Conservation (phyloP, 2,329 filamentous ascomycete species). For the Hypoxylon sp. region DNA sequence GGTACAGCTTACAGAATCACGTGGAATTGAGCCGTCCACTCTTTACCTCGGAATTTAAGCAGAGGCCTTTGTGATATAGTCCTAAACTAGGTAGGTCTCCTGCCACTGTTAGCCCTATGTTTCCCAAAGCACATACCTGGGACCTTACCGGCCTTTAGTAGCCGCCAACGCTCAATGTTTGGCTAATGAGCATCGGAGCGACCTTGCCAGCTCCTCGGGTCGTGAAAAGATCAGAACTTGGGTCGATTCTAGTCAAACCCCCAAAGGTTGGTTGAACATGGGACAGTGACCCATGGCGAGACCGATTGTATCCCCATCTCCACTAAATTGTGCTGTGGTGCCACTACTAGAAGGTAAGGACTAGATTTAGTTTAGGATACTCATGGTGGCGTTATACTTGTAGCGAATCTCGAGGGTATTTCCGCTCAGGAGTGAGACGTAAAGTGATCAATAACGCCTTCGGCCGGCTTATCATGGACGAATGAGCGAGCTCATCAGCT, state of each 20-base stretch:
- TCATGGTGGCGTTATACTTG: conserved; percentile 4
- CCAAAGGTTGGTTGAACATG: conserved; percentile 1
- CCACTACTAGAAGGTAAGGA: conserved; percentile 2
- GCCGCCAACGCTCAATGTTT: conserved; percentile 23
- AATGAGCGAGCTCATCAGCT: conserved; percentile 31
- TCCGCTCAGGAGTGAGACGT: conserved; percentile 7
- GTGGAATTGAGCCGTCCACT: conserved; percentile 11
- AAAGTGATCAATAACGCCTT: conserved; percentile 18
- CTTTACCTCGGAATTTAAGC: conserved; percentile 9
- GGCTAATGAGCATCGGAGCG: conserved; percentile 30
- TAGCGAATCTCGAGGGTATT: conserved; percentile 11
- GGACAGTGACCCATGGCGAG: conserved; percentile 1
- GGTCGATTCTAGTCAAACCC: conserved; percentile 1
- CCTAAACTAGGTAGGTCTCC: conserved; percentile 29
- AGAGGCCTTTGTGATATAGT: conserved; percentile 33
- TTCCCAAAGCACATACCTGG: conserved; percentile 6
- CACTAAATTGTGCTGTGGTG: background rate
- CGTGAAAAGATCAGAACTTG: too few species aligned
- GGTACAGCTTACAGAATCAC: conserved; percentile 8
- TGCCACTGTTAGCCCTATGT: conserved; percentile 30
- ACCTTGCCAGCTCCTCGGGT: background rate
- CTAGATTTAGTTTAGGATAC: background rate
- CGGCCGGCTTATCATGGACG: conserved; percentile 38
- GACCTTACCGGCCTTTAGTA: conserved; percentile 4
- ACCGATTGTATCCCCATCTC: conserved; percentile 6